Conservation (phyloP, 1,139 yeast genomes). For the Trichomonascaceae sp. region DNA sequence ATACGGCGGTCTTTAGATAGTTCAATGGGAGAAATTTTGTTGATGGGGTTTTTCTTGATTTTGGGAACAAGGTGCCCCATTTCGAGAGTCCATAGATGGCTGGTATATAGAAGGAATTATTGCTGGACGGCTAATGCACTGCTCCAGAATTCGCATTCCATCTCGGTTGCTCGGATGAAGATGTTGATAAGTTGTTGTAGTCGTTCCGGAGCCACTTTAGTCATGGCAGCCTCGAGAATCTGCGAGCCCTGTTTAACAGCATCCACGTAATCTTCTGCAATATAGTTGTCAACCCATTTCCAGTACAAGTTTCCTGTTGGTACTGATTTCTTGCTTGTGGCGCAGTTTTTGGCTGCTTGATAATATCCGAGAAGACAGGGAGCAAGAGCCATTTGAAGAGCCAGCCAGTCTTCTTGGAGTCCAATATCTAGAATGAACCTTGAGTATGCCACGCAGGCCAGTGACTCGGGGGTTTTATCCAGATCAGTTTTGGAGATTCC, state of each 20-base stretch:
- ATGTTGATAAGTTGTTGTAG: slow-evolving; percentile 50
- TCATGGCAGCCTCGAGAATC: slow-evolving; percentile 42
- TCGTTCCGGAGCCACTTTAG: slow-evolving; percentile 36
- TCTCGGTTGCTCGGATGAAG: slow-evolving; percentile 50
- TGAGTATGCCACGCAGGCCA: slow-evolving; percentile 56
- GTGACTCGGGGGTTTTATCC: slow-evolving; percentile 44
- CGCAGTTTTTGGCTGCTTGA: slow-evolving; percentile 40
- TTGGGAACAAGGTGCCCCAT: slow-evolving; percentile 24
- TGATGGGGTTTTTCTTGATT: neutral
- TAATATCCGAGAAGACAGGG: slow-evolving; percentile 77
- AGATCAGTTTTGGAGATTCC: slow-evolving; percentile 44
- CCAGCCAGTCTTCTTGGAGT: slow-evolving; percentile 51
- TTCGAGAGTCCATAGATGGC: neutral
- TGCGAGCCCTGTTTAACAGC: slow-evolving; percentile 48
- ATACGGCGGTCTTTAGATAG: neutral
- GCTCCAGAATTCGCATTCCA: slow-evolving; percentile 65
- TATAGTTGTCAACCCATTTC: slow-evolving; percentile 59
- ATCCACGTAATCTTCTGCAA: slow-evolving; percentile 47
- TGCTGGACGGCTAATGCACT: slow-evolving; percentile 18
- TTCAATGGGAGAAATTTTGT: neutral
- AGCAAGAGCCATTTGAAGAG: slow-evolving; percentile 59
- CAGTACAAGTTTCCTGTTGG: slow-evolving; percentile 36
- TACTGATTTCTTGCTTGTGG: slow-evolving; percentile 17
- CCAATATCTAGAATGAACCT: slow-evolving; percentile 53
- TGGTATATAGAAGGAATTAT: no score